These are phyloP conservation scores for Epichloe scottii DNA, from an alignment of 2,329 filamentous ascomycete genomes.

Conservation along the genomic window DNA sequence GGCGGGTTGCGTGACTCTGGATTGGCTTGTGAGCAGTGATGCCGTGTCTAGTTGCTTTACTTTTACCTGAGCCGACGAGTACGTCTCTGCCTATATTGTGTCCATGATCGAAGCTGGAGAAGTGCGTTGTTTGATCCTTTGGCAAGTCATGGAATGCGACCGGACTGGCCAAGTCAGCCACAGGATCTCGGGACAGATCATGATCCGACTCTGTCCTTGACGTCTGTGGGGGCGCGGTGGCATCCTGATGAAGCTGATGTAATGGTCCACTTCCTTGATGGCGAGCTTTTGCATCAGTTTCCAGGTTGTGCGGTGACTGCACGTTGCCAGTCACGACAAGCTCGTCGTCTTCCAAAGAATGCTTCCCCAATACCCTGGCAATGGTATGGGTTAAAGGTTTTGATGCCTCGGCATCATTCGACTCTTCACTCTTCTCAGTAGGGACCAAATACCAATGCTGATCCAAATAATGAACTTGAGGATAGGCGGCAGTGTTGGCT, in stretches of 20 bases:
- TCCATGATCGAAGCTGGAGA: not conserved
- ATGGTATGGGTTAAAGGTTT: not conserved
- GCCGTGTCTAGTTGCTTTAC: not conserved
- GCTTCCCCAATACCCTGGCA: constrained; percentile 1
- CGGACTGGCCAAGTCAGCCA: not conserved
- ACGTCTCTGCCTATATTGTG: constrained; percentile 6
- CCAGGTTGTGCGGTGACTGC: constrained; percentile 5
- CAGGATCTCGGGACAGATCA: constrained; percentile 4
- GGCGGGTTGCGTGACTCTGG: not conserved
- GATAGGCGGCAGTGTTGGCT: not conserved
- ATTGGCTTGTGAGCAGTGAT: constrained; percentile 4
- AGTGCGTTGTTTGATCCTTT: constrained; percentile 1
- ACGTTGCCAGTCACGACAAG: not conserved
- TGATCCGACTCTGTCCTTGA: constrained; percentile 3
- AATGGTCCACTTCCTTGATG: not conserved
- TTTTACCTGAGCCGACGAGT: not conserved
- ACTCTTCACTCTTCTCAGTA: not conserved
- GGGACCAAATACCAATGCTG: constrained; percentile 10
- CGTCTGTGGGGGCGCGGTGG: not conserved
- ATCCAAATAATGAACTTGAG: constrained; percentile 6
- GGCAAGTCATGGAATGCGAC: constrained; percentile 1
- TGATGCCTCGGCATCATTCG: not conserved
- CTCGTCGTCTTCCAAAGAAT: constrained; percentile 7
- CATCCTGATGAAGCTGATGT: constrained; percentile 7
- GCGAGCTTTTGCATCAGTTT: constrained; percentile 2